Evolutionary conservation across 2,329 filamentous ascomycete genomes (phyloP).

Genomic region (Microascus cirrosus): DNA sequence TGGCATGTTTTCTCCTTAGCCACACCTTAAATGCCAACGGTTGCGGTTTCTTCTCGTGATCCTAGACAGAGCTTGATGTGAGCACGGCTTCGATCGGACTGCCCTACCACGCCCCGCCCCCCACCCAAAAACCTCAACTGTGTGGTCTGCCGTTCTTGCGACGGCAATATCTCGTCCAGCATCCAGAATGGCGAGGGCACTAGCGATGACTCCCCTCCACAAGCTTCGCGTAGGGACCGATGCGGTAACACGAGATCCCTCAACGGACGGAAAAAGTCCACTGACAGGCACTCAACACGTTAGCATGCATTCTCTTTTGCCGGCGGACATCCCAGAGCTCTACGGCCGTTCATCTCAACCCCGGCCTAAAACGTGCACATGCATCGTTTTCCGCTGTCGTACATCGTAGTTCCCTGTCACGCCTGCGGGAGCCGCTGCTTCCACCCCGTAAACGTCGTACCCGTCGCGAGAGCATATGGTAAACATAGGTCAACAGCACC

Average conservation of each 20-base stretch:
- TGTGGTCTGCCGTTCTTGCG: too few species aligned
- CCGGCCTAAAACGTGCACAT: background rate
- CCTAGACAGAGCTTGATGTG: background rate
- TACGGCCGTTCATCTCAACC: background rate
- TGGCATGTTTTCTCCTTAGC: background rate
- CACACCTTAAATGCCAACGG: background rate
- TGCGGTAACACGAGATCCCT: background rate
- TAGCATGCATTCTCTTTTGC: background rate
- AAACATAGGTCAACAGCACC: background rate
- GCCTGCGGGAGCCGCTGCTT: background rate
- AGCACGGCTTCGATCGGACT: background rate
- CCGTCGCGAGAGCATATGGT: background rate
- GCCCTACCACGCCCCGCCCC: too few species aligned
- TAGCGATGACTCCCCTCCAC: background rate
- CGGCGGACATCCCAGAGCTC: background rate
- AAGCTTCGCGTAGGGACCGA: background rate
- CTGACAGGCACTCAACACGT: background rate
- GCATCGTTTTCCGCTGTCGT: background rate
- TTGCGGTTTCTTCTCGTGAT: background rate
- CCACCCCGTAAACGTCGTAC: background rate
- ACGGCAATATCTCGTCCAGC: background rate
- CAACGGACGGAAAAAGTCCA: background rate
- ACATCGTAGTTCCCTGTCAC: background rate
- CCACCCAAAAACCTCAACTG: too few species aligned
- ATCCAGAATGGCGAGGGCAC: background rate